Evolutionary conservation across 129 eudicot species (phyloP).

Genomic region (Helianthus tuberosus): DNA sequence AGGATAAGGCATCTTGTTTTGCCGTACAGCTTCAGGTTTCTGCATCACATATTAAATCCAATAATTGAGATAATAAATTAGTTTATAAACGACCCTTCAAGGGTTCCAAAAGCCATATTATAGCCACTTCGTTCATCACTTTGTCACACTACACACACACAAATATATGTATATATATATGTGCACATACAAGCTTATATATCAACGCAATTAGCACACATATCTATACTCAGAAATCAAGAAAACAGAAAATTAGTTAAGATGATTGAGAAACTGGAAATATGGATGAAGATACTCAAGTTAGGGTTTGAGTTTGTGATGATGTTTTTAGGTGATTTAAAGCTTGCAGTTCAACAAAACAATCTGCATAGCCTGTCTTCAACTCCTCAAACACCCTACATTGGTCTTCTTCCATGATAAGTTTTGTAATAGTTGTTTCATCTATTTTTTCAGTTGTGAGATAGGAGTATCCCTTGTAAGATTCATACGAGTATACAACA

Average conservation of each 20-base stretch:
- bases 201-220: background rate
- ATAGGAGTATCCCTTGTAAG: background rate
- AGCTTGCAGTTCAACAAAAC: constrained; percentile 29
- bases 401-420: constrained; percentile 50
- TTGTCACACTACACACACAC: constrained; percentile 10
- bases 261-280: constrained; percentile 46
- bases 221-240: background rate
- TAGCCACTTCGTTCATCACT: constrained; percentile 2
- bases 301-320: constrained; percentile 48
- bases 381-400: constrained; percentile 40
- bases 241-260: constrained; percentile 11
- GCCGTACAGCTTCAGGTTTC: constrained; percentile 24
- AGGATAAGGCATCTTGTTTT: constrained; percentile 36
- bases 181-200: background rate
- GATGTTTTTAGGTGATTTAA: constrained; percentile 44
- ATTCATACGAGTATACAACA: background rate
- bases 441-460: background rate
- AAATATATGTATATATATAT: background rate
- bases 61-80: constrained; percentile 10
- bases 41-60: constrained; percentile 27
- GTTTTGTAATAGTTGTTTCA: background rate
- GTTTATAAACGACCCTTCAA: constrained; percentile 22
- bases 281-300: constrained; percentile 48
- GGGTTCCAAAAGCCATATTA: constrained; percentile 31
- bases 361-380: constrained; percentile 9